These are phyloP conservation scores for Erysimum cheiri DNA, from an alignment of 441 rosid genomes.

Conservation along the genomic window DNA sequence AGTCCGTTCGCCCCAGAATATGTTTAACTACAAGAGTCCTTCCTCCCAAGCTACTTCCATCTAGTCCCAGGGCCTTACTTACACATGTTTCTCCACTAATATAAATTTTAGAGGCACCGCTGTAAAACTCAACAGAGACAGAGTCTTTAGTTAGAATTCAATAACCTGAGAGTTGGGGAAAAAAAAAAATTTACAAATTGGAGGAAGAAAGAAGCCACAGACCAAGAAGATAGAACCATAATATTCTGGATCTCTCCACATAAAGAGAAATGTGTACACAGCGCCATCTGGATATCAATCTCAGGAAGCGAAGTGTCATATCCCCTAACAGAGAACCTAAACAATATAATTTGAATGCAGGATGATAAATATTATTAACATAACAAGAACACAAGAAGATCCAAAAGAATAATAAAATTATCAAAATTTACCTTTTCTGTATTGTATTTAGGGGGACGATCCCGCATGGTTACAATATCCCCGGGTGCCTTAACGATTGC, in stretches of 20 bases:
- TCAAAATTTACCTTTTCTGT: too few relatives aligned
- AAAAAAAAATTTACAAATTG: not conserved
- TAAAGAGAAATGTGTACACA: conserved; percentile 2
- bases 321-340: not conserved
- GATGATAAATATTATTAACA: not conserved
- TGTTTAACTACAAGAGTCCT: not conserved
- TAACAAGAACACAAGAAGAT: not conserved
- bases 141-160: not conserved
- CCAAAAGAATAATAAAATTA: too few relatives aligned
- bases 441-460: too few relatives aligned
- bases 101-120: not conserved
- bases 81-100: not conserved
- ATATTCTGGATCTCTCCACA: not conserved
- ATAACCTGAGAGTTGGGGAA: not conserved
- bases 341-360: not conserved
- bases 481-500: not conserved
- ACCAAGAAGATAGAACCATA: not conserved
- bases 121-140: not conserved
- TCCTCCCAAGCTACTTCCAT: not conserved
- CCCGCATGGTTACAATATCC: too few relatives aligned
- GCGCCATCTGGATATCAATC: not conserved
- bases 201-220: not conserved
- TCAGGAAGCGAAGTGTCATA: not conserved
- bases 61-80: not conserved
- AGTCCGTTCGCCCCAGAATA: too few relatives aligned